Evolutionary conservation across 106 monocot species (phyloP), one percentile per base, ranked within the genome.

Genomic region (Amphibolis antarctica): DNA sequence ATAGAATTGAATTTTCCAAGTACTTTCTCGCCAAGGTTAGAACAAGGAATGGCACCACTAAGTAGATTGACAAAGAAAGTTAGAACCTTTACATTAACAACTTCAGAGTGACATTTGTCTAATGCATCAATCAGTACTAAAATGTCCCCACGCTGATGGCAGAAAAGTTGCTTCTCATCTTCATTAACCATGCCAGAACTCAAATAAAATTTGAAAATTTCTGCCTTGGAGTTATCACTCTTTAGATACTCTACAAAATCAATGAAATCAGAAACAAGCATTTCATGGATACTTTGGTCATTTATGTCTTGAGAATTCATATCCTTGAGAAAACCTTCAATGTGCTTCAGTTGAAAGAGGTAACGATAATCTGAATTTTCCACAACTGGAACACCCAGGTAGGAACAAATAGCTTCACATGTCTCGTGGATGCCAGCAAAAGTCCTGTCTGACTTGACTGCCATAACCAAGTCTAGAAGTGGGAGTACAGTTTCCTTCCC

Each of bases 11-110:
- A 87, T 53, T 76, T 91, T 31, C 58, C 64, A 53, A 79, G 82
- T 46, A 98, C 6, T 62, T 73, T 76, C 75, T 83, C 77, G 51
- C 70, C 73, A 29, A 98, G 68, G 53, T 60, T 59, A 68, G 85
- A 69, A 12, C 74, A 89, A 69, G 64, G 36, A 21, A 75, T 6
- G 19, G 15, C 79, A 69, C 66, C 44, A 42, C 64, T 50, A 46
- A 98, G 49, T 27, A 98, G 69, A 72, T 85, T 80, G 72, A 74
- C 66, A 72, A 85, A 82, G 25, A 98, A 85, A 54, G 77, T 77
- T 9, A 98, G 67, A 53, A 91, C 87, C 68, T 88, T 87, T 71
- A 85, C 55, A 73, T 85, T 98, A 45, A 88, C 70, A 10, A 70
- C 47, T 74, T 85, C 98, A 31, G 87, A 80, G 55, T 72, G 59